Conservation (phyloP, 2,329 filamentous ascomycete genomes). For the Lasiodiplodia sp. region DNA sequence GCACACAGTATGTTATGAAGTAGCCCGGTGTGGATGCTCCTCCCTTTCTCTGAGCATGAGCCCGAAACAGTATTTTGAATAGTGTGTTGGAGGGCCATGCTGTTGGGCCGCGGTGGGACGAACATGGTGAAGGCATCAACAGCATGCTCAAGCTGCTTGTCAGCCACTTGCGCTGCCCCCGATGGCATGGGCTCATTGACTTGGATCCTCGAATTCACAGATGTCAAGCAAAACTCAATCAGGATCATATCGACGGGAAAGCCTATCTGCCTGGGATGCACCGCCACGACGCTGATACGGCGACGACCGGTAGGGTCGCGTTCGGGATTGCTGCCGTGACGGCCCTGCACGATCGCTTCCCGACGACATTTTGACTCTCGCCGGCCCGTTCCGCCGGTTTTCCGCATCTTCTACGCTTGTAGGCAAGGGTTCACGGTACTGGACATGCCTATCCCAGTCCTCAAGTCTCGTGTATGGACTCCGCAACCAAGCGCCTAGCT, state of each 20-base stretch:
- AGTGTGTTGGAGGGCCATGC: neutral
- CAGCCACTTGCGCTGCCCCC: neutral
- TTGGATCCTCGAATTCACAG: neutral
- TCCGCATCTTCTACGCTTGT: constrained; percentile 4
- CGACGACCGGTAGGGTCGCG: neutral
- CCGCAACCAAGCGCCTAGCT: constrained; percentile 80
- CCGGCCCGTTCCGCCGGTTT: neutral
- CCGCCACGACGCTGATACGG: constrained; percentile 17
- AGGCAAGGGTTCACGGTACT: constrained; percentile 62
- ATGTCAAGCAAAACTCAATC: neutral
- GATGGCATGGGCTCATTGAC: neutral
- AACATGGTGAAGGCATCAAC: too few species aligned
- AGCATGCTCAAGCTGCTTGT: neutral
- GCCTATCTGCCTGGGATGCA: neutral
- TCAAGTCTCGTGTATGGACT: constrained; percentile 77
- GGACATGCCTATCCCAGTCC: constrained; percentile 82
- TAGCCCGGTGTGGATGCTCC: too few species aligned
- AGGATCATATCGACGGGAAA: neutral
- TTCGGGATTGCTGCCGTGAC: neutral
- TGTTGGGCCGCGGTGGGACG: neutral
- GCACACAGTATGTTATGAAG: too few species aligned
- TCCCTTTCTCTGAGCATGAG: neutral
- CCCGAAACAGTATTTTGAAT: neutral
- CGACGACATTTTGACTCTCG: neutral
- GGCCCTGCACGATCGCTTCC: neutral